These are phyloP conservation scores for Rhizopogon roseolus DNA, from an alignment of 768 basidiomycete species.

Conservation along the genomic window DNA sequence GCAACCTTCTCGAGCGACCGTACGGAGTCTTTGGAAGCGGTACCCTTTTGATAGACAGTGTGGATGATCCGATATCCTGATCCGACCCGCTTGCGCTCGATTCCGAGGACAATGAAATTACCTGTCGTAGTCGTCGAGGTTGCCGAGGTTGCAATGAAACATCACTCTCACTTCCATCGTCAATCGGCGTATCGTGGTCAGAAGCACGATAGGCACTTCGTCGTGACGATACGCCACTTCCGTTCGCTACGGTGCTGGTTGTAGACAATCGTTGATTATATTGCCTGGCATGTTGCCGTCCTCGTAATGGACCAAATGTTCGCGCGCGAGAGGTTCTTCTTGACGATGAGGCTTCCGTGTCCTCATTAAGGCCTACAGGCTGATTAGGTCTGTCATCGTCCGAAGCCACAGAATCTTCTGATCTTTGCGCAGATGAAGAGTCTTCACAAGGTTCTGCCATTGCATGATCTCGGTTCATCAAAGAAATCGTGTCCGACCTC, in stretches of 20 bases:
- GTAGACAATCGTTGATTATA: not conserved
- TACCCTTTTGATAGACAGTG: constrained; percentile 17
- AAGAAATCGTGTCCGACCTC: not conserved
- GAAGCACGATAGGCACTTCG: not conserved
- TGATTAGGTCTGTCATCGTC: not conserved
- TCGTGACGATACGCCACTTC: not conserved
- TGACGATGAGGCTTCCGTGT: not conserved
- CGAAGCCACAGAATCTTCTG: not conserved
- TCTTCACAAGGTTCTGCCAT: not conserved
- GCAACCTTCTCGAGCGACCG: constrained; percentile 27
- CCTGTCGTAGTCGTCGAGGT: not conserved
- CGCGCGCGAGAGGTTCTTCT: not conserved
- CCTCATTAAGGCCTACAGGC: not conserved
- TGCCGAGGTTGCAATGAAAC: not conserved
- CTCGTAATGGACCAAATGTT: not conserved
- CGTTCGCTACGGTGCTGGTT: not conserved
- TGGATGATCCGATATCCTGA: not conserved
- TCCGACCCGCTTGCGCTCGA: not conserved
- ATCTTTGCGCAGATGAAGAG: not conserved
- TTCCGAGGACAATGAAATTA: not conserved
- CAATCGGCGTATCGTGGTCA: too few relatives aligned
- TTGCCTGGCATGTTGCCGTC: not conserved
- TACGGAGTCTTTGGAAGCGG: constrained; percentile 27
- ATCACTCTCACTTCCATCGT: not conserved
- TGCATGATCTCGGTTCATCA: not conserved